Evolutionary conservation across 257 asterid species (phyloP), one percentile per base, ranked within the genome.

Genomic region (Capsicum pubescens): DNA sequence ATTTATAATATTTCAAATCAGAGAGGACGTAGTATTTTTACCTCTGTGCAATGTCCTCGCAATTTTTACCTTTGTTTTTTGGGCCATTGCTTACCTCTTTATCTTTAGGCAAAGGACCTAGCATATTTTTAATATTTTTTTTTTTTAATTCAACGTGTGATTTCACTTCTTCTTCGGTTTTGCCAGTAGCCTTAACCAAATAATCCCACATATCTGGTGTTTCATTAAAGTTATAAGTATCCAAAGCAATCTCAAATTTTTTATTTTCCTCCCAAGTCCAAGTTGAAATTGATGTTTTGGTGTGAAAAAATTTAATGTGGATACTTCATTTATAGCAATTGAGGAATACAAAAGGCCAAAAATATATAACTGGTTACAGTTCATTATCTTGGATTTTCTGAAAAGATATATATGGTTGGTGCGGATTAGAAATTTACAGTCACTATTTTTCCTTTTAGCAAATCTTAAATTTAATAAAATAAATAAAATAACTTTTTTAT

Each of bases 141-240:
- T 67, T 89, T 89, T 5, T 87, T 89, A 15, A 92, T 54, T 87
- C 85, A 79, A 91, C 92, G 63, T 92, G 94, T 15, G 50, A 12
- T 70, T 90, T 92, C 87, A 93, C 90, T 19, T 93, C 97, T 54
- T 90, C 94, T 71, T 84, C 92, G 9, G 93, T 87, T 87, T 92
- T 93, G 3, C 87, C 85, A 0, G 91, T 86, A 14, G 90, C 92
- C 77, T 79, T 81, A 21, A 93, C 92, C 86, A 93, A 2, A 8
- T 89, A 89, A 58, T 64, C 76, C 95, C 96, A 93, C 67, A 91
- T 19, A 56, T 90, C 97, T 8, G 94, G 90, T 17, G 89, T 79
- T 55, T 88, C 88, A 85, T 88, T 79, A 63, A 63, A 21, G 84
- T 89, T 90, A 86, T 81, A 90, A n/a, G 60, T 68, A 0, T 94